Percentiles rank a stretch among this genome's conserved stretches.
Evolutionary conservation across 2,329 filamentous ascomycete species (phyloP).

Genomic region (Fusarium scirpi): DNA sequence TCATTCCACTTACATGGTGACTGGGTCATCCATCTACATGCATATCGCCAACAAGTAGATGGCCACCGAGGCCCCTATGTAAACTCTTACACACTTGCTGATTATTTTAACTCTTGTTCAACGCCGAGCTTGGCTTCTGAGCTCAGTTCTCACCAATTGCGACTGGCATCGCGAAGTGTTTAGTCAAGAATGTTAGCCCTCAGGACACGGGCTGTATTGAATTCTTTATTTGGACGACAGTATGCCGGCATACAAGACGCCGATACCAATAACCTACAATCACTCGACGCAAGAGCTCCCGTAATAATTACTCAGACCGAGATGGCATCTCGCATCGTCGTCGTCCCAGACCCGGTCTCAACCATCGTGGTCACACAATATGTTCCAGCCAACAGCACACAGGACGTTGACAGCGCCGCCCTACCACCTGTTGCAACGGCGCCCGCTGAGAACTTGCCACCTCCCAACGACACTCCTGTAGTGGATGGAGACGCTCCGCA

Average conservation of each 20-base stretch:
- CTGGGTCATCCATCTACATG: slow-evolving; percentile 46
- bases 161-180: slow-evolving; percentile 54
- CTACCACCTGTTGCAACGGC: slow-evolving; percentile 25
- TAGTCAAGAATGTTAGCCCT: slow-evolving; percentile 52
- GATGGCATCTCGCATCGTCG: slow-evolving; percentile 33
- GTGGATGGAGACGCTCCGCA: slow-evolving; percentile 23
- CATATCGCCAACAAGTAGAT: slow-evolving; percentile 42
- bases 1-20: slow-evolving; percentile 34
- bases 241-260: slow-evolving; percentile 63
- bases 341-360: slow-evolving; percentile 29
- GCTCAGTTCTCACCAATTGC: slow-evolving; percentile 33
- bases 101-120: slow-evolving; percentile 18
- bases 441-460: slow-evolving; percentile 14
- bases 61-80: slow-evolving; percentile 42
- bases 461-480: slow-evolving; percentile 6
- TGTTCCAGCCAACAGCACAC: slow-evolving; percentile 30
- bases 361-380: slow-evolving; percentile 35
- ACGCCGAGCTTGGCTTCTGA: slow-evolving; percentile 26
- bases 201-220: slow-evolving; percentile 62
- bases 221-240: slow-evolving; percentile 61
- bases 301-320: slow-evolving; percentile 34
- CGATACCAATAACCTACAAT: slow-evolving; percentile 34
- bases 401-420: slow-evolving; percentile 6
- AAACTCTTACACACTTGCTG: slow-evolving; percentile 34
- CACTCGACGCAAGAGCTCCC: slow-evolving; percentile 30